phyloP scores from a whole-genome alignment of 495 filamentous ascomycete species.

The Podospora comata region DNA sequence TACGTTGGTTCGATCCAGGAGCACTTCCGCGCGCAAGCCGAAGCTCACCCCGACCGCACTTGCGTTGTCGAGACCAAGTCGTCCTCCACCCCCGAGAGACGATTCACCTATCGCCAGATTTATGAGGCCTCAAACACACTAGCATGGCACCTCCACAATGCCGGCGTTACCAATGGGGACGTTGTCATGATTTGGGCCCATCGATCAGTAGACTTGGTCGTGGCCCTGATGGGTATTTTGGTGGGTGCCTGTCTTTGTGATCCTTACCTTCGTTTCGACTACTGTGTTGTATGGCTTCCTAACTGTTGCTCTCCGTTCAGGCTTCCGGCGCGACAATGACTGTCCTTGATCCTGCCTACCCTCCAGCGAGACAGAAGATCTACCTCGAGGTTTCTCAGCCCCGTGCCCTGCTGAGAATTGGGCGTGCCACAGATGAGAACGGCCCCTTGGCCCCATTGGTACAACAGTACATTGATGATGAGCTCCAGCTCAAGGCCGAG shows the following conservation, averaged over 20 bases:
- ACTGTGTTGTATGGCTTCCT: not conserved
- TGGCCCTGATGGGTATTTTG: conserved; percentile 61
- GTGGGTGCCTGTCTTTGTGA: conserved; percentile 20
- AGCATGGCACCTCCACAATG: conserved; percentile 69
- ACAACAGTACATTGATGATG: conserved; percentile 67
- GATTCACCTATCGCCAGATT: conserved; percentile 87
- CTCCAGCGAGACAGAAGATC: conserved; percentile 81
- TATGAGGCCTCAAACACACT: conserved; percentile 79
- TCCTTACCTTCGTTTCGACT: not conserved
- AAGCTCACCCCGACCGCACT: conserved; percentile 67
- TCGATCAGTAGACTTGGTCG: conserved; percentile 70
- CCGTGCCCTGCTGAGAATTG: conserved; percentile 73
- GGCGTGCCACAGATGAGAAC: conserved; percentile 71
- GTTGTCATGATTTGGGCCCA: conserved; percentile 93
- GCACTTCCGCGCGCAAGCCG: conserved; percentile 56
- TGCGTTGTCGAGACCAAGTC: conserved; percentile 84
- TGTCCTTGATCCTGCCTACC: conserved; percentile 87
- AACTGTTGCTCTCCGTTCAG: conserved; percentile 25
- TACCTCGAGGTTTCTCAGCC: conserved; percentile 88
- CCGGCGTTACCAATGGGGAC: conserved; percentile 74
- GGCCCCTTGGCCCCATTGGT: conserved; percentile 68
- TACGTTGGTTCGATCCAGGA: conserved; percentile 59
- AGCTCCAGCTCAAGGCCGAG: conserved; percentile 69
- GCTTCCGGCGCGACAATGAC: conserved; percentile 66
- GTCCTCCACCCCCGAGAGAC: conserved; percentile 53